phyloP scores from a whole-genome alignment of 1,139 yeast genomes.

The Diutina rugosa region DNA sequence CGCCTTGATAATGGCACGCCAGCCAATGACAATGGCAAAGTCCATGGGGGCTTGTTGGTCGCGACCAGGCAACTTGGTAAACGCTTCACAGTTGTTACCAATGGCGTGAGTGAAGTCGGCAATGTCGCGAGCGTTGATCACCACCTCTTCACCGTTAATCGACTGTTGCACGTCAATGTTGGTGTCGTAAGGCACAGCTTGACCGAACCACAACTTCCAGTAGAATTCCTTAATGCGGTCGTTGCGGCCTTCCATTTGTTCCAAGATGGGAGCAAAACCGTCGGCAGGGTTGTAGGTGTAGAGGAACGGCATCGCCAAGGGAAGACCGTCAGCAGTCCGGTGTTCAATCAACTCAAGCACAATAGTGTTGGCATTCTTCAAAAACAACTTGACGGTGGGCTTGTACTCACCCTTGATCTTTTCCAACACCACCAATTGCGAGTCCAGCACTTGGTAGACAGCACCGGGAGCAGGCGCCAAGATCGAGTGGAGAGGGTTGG shows the following conservation, averaged over 20 bases:
- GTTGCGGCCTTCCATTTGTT: constrained; percentile 83
- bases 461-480: constrained; percentile 62
- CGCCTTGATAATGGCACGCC: constrained; percentile 96
- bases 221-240: constrained; percentile 88
- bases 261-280: constrained; percentile 92
- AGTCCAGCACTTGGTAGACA: constrained; percentile 40
- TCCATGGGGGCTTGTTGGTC: constrained; percentile 94
- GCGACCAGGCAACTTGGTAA: constrained; percentile 80
- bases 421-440: constrained; percentile 34
- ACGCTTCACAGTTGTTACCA: constrained; percentile 94
- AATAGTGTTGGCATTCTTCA: constrained; percentile 35
- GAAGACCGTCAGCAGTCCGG: constrained; percentile 67
- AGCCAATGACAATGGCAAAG: constrained; percentile 95
- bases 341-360: constrained; percentile 72
- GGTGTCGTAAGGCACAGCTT: constrained; percentile 40
- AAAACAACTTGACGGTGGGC: constrained; percentile 55
- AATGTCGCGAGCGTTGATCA: constrained; percentile 65
- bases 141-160: constrained; percentile 58
- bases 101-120: constrained; percentile 93
- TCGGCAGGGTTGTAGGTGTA: constrained; percentile 72
- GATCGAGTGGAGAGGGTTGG: constrained; percentile 69
- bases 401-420: constrained; percentile 57
- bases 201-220: constrained; percentile 96
- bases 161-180: constrained; percentile 57
- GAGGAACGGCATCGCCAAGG: constrained; percentile 65